A percentile compares a stretch with the other conserved stretches of the same genome.
phyloP scores from a whole-genome alignment of 169 alveolate genomes.

The Plasmodium malariae region DNA sequence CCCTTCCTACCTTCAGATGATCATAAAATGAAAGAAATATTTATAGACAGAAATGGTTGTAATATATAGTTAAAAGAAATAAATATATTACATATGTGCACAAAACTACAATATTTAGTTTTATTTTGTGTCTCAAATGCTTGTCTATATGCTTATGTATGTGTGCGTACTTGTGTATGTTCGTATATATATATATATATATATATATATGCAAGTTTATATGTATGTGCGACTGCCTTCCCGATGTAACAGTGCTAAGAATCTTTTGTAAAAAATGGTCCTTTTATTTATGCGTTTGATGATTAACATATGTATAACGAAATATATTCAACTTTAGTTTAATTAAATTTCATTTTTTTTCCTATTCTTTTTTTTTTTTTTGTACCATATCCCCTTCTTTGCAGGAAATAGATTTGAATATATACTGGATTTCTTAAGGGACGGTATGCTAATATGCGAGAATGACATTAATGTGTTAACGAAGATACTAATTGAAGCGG shows the following conservation, averaged over 20 bases:
- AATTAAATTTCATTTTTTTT: background rate
- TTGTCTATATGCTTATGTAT: no score
- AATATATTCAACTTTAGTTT: no score
- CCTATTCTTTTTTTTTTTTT: background rate
- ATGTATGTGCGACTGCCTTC: background rate
- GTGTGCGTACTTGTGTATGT: no score
- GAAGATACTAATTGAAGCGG: conserved; percentile 63
- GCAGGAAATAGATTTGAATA: conserved; percentile 62
- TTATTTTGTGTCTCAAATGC: no score
- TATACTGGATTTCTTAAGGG: conserved; percentile 49
- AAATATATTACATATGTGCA: no score
- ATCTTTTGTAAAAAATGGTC: no score
- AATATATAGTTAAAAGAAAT: background rate
- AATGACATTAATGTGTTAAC: conserved; percentile 57
- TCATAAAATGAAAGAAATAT: conserved; percentile 63
- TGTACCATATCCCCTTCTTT: no score
- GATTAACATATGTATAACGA: no score
- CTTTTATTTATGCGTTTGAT: no score
- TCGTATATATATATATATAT: conserved; percentile 4
- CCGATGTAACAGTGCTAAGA: background rate
- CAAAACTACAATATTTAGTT: no score
- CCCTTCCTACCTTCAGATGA: conserved; percentile 4
- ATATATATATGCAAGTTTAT: background rate
- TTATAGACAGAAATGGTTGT: conserved; percentile 60
- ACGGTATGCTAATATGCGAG: conserved; percentile 67